Conservation (phyloP, 345 rosid species). For the Eucalyptus erythrocorys region DNA sequence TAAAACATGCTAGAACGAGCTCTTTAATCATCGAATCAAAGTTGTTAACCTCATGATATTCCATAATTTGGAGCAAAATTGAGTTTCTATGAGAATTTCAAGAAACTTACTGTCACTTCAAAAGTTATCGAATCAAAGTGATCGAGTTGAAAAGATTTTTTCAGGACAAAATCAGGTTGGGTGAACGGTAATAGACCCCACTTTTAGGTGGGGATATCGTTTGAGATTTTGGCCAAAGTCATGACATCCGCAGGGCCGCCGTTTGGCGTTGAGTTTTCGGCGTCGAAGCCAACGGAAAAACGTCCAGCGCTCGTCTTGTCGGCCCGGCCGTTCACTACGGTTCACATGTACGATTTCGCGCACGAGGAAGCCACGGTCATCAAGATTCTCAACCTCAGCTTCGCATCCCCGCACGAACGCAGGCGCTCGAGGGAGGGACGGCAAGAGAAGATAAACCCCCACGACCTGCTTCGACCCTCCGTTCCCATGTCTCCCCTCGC, state of each 20-base stretch:
- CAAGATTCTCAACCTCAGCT: neutral
- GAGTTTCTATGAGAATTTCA: neutral
- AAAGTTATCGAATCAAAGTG: neutral
- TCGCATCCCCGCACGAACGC: neutral
- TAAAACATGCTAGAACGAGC: accelerated
- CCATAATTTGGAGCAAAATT: neutral
- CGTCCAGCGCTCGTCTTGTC: neutral
- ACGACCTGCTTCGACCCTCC: neutral
- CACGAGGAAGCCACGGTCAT: neutral
- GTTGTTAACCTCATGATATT: accelerated
- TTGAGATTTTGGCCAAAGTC: neutral
- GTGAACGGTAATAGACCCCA: neutral
- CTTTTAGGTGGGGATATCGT: neutral
- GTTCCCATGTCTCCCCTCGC: neutral
- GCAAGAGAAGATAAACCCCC: neutral
- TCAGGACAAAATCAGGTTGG: neutral
- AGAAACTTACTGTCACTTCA: accelerated
- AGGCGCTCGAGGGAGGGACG: neutral
- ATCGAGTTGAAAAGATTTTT: neutral
- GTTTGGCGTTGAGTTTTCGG: neutral
- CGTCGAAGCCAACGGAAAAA: neutral
- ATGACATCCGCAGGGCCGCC: neutral
- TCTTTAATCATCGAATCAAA: neutral
- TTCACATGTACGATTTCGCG: neutral
- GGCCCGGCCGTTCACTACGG: neutral